Conservation (phyloP, 2,329 filamentous ascomycete genomes). For the Neopestalotiopsis sp. region DNA sequence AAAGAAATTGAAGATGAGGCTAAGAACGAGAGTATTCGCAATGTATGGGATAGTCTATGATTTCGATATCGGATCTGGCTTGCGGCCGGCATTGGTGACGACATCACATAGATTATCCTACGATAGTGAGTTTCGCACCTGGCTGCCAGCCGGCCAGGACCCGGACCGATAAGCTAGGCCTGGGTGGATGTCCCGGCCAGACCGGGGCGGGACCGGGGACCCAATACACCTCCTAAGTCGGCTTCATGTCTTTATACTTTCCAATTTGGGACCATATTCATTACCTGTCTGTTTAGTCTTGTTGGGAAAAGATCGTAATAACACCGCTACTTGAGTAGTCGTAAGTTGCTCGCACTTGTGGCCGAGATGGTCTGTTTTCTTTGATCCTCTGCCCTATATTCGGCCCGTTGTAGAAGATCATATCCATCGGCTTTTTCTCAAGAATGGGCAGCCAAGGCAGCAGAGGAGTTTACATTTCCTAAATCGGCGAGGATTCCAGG, state of each 20-base stretch:
- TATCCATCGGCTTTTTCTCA: not conserved
- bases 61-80: conserved; percentile 11
- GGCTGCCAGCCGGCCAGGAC: not conserved
- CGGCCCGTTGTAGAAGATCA: not conserved
- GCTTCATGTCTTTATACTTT: not conserved
- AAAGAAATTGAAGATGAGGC: not conserved
- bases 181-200: not conserved
- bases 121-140: not conserved
- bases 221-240: not conserved
- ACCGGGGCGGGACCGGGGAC: not conserved
- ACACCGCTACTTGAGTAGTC: not conserved
- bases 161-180: not conserved
- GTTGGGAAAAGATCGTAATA: not conserved
- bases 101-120: conserved; percentile 3
- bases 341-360: not conserved
- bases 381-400: not conserved
- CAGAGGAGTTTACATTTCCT: not conserved
- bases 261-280: not conserved
- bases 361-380: not conserved
- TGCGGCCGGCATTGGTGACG: not conserved
- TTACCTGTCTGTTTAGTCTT: not conserved
- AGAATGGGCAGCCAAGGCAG: not conserved
- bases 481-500: not conserved
- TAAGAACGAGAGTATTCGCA: not conserved
- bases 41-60: not conserved